phyloP scores from a whole-genome alignment of 129 eudicot genomes.

The Artemisia tridentata region DNA sequence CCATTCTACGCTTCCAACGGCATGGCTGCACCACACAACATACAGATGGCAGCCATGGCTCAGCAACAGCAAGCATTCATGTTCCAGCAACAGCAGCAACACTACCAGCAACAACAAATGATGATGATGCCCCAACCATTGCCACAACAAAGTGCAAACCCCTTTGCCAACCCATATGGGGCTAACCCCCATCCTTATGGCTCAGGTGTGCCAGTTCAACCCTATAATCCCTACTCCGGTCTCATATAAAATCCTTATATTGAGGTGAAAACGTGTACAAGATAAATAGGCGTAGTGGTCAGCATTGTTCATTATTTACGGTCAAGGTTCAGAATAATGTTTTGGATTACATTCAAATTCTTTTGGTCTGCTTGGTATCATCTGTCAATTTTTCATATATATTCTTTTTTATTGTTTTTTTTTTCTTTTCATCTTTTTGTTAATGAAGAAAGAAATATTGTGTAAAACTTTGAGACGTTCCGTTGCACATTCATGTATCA shows the following conservation, averaged over 20 bases:
- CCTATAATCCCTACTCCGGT: slow-evolving; percentile 81
- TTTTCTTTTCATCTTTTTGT: slow-evolving; percentile 3
- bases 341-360: slow-evolving; percentile 31
- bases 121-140: slow-evolving; percentile 68
- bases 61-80: slow-evolving; percentile 72
- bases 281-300: slow-evolving; percentile 34
- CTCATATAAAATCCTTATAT: slow-evolving; percentile 38
- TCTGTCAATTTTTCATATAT: slow-evolving; percentile 17
- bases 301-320: slow-evolving; percentile 41
- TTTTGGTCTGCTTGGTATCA: slow-evolving; percentile 30
- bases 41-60: slow-evolving; percentile 81
- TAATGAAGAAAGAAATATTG: slow-evolving; percentile 24
- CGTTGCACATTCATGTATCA: slow-evolving; percentile 35
- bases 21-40: slow-evolving; percentile 65
- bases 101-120: slow-evolving; percentile 30
- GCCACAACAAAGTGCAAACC: slow-evolving; percentile 54
- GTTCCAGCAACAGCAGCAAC: slow-evolving; percentile 52
- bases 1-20: slow-evolving; percentile 76
- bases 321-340: slow-evolving; percentile 28
- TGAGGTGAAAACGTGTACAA: slow-evolving; percentile 28
- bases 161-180: slow-evolving; percentile 60
- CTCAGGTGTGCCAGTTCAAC: slow-evolving; percentile 78
- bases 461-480: slow-evolving; percentile 34
- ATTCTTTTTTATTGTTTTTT: neutral
- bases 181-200: slow-evolving; percentile 57